Conservation (phyloP, 2,329 filamentous ascomycete species). For the Cytospora piceicola region DNA sequence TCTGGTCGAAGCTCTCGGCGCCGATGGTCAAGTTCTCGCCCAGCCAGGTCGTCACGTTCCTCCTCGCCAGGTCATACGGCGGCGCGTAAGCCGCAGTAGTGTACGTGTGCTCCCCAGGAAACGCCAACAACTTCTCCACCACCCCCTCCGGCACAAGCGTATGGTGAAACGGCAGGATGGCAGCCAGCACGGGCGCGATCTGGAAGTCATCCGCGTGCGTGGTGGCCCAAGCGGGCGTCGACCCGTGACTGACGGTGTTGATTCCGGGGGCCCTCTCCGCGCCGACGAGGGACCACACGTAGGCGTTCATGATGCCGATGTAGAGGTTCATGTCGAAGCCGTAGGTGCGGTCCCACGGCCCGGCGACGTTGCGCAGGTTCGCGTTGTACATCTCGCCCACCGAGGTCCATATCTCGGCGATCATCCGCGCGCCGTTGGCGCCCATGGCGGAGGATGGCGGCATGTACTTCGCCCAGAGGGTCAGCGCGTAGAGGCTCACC, state of each 20-base stretch:
- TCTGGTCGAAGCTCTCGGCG: conserved; percentile 60
- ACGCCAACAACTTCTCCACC: conserved; percentile 47
- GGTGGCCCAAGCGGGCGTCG: conserved; percentile 50
- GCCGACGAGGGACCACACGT: conserved; percentile 62
- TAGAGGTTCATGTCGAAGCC: conserved; percentile 68
- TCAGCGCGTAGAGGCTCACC: conserved; percentile 61
- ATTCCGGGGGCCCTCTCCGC: conserved; percentile 47
- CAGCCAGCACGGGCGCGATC: conserved; percentile 59
- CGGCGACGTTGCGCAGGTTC: conserved; percentile 62
- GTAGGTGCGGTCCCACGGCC: conserved; percentile 67
- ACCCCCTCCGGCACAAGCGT: conserved; percentile 49
- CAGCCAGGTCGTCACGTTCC: conserved; percentile 65
- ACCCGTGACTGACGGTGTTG: conserved; percentile 36
- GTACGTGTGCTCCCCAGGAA: conserved; percentile 58
- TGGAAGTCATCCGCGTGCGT: conserved; percentile 63
- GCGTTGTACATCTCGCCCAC: conserved; percentile 60
- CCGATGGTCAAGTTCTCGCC: conserved; percentile 62
- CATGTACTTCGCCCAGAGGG: conserved; percentile 64
- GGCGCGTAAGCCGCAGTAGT: conserved; percentile 58
- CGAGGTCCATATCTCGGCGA: conserved; percentile 56
- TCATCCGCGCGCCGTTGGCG: conserved; percentile 54
- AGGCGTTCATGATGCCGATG: conserved; percentile 59
- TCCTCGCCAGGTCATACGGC: conserved; percentile 58
- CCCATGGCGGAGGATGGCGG: conserved; percentile 57
- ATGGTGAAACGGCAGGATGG: conserved; percentile 55